phyloP scores from a whole-genome alignment of 768 basidiomycete species.

The Podaxis sp. region DNA sequence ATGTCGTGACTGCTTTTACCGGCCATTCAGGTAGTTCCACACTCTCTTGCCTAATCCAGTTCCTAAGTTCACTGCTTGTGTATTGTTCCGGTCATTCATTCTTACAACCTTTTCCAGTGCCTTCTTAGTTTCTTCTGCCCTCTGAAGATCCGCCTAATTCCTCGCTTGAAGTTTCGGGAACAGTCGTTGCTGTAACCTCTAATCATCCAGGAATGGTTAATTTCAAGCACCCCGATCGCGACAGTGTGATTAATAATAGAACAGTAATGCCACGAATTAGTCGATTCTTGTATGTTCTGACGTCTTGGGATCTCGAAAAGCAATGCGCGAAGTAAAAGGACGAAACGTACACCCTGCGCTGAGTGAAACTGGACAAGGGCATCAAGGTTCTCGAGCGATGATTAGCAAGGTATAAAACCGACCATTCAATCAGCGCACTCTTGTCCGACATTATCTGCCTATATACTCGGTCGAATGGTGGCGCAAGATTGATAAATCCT shows the following conservation, averaged over 20 bases:
- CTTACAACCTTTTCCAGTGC: background rate
- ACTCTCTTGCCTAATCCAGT: background rate
- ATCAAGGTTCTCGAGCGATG: background rate
- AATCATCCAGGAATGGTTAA: too few relatives aligned
- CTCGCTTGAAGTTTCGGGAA: background rate
- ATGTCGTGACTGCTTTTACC: background rate
- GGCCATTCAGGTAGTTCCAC: background rate
- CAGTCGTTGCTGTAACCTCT: background rate
- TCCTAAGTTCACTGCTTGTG: background rate
- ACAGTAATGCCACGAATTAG: conserved; percentile 60
- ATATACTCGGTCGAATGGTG: background rate
- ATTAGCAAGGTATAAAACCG: background rate
- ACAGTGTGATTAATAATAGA: conserved; percentile 37
- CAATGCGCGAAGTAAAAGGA: conserved; percentile 58
- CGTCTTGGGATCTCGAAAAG: conserved; percentile 50
- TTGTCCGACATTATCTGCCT: background rate
- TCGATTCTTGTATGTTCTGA: conserved; percentile 49
- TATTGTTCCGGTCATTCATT: background rate
- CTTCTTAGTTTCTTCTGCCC: background rate
- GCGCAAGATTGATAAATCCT: background rate
- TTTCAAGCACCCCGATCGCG: too few relatives aligned
- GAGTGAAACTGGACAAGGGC: conserved; percentile 20
- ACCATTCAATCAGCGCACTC: too few relatives aligned
- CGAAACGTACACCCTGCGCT: conserved; percentile 40
- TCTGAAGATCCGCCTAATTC: too few relatives aligned